A percentile compares a stretch with the other conserved stretches of the same genome.
Conservation (phyloP, 1,284 basidiomycete genomes). For the Fomitiporia mediterranea region DNA sequence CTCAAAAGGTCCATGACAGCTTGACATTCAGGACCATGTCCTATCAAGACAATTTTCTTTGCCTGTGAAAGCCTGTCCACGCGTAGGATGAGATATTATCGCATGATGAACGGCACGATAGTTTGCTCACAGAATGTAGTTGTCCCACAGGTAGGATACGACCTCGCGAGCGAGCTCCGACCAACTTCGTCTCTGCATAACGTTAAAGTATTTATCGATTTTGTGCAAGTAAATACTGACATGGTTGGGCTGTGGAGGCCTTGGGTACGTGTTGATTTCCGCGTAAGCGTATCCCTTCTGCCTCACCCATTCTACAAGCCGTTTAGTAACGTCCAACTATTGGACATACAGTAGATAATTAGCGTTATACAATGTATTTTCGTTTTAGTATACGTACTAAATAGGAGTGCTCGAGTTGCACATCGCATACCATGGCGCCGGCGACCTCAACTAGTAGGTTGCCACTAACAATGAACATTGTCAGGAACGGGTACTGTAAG, state of each 20-base stretch:
- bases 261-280: slow-evolving; percentile 84
- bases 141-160: slow-evolving; percentile 90
- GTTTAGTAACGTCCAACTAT: slow-evolving; percentile 83
- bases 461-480: slow-evolving; percentile 49
- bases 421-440: slow-evolving; percentile 66
- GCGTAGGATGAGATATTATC: neutral
- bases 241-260: slow-evolving; percentile 38
- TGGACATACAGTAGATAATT: neutral
- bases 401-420: slow-evolving; percentile 76
- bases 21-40: slow-evolving; percentile 80
- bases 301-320: slow-evolving; percentile 74
- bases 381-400: slow-evolving; percentile 53
- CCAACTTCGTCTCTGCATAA: slow-evolving; percentile 34
- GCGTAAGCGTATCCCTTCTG: slow-evolving; percentile 66
- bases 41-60: slow-evolving; percentile 74
- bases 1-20: slow-evolving; percentile 73
- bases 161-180: slow-evolving; percentile 52
- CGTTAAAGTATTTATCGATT: slow-evolving; percentile 9
- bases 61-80: slow-evolving; percentile 67
- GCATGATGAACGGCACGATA: neutral
- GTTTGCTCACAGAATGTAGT: slow-evolving; percentile 73
- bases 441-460: slow-evolving; percentile 80
- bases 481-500: neutral
- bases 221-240: neutral
- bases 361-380: too few species aligned